Evolutionary conservation across 768 basidiomycete species (phyloP), one percentile per base, ranked within the genome.

Genomic region (Ramaria sp.): DNA sequence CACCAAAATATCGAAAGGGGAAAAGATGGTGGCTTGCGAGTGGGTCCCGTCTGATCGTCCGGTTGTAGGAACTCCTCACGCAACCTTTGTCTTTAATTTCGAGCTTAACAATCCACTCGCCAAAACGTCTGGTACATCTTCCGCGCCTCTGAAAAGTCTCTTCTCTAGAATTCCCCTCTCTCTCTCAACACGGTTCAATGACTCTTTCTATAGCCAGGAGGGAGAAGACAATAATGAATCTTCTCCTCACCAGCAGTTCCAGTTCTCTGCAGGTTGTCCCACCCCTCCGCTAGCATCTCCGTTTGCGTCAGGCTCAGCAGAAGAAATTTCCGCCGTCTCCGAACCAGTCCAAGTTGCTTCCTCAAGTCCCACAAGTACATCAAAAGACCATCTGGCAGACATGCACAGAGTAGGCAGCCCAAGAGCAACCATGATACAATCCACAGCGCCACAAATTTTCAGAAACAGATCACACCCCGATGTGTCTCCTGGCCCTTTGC

Each of bases 1-100:
- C 37, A 42, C 20, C 20, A 38, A 52, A 27, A 37, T 52, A 4
- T 25, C 51, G 3, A 42, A 39, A 7, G 36, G 24, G 3, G 38
- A 43, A 12, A 22, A 16, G 15, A 20, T 28, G 38, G 16, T 52
- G 42, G 43, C 39, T 1, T 13, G 42, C 20, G 25, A 39, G 20
- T 43, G 51, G 51, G 51, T 43, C 16, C n/a, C 38, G 24, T 52
- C 51, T 16, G 51, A 52, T 41, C 36, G 22, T 30, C 51, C 51
- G 1, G 51, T 38, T 27, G 5, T 24, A 24, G 51, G 51, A 6
- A n/a, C 10, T 9, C 51, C 51, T 13, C 43, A 41, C 27, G 51
- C 24, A 24, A 52, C 51, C 3, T 52, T 52, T 38, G 42, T 52
- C 13, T 41, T 52, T 27, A 43, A 52, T 24, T 52, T 52, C 41